Base-by-base conservation (phyloP, 345 rosid genomes). In the Eucalyptus sideroxylon region DNA sequence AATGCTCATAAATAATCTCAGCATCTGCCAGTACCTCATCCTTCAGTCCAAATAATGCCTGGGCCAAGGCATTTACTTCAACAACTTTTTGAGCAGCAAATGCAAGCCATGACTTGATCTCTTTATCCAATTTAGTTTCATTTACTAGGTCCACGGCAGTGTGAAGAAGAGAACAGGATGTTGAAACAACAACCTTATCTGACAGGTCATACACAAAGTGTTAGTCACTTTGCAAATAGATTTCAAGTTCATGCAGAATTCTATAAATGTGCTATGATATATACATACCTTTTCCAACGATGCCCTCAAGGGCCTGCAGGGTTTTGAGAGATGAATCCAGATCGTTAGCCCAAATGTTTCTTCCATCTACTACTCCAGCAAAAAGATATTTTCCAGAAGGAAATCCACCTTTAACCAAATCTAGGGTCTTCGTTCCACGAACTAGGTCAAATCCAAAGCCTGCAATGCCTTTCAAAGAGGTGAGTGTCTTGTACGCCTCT, bases 321-420 rank as follows among this genome's bases (percentile, higher is more conserved):
- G 93, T 92, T 87, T 89, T 88, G 53, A 97, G 95, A 89, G 99
- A 97, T 85, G 95, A 92, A 92, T 96, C 95, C 86, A 97, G 98
- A 91, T 98, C 98, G 89, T 98, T 98, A 86, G 98, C 99, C 99
- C 99, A 98, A 88, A 97, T 95, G 94, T 98, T 98, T 94, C 99
- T 95, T 93, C 99, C 99, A 87, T 97, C 99, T 88, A 96, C 99
- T 88, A 97, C 96, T 55, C 99, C 99, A 94, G 98, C 98, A 91
- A 98, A 97, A 86, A 98, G 96, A 91, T 94, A 95, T 91, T 98
- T 98, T 37, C 96, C 98, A 69, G 92, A 7, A 24, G 99, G 99
- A 95, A 96, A 97, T 53, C 92, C 94, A 88, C 94, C 81, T 95
- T 96, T 96, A 95, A 98, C 93, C 94, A 98, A 94, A 85, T 95